Evolutionary conservation across 768 basidiomycete genomes (phyloP).

Genomic region (Mycena pura): DNA sequence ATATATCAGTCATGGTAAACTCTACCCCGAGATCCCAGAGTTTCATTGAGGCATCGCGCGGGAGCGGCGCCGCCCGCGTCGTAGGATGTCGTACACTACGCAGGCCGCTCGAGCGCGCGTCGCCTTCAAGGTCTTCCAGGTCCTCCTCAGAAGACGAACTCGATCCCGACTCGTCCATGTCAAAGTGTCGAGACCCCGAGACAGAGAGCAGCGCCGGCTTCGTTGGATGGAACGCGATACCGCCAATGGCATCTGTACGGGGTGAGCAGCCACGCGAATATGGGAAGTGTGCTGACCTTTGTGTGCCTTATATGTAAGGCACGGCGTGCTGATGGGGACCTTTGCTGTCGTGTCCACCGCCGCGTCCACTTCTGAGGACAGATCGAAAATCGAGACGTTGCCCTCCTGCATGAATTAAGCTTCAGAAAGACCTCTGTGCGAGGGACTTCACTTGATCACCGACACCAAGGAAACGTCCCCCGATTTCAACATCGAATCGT

Average conservation of each 20-base stretch:
- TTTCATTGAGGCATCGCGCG: constrained; percentile 28
- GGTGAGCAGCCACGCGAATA: background rate
- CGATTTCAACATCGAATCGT: constrained; percentile 76
- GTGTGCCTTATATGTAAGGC: constrained; percentile 58
- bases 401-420: constrained; percentile 53
- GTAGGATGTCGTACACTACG: background rate
- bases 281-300: constrained; percentile 48
- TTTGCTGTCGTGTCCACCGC: constrained; percentile 29
- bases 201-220: constrained; percentile 63
- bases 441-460: constrained; percentile 69
- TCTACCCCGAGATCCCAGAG: constrained; percentile 30
- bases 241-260: constrained; percentile 71
- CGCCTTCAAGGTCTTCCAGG: constrained; percentile 25
- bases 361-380: constrained; percentile 31
- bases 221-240: constrained; percentile 75
- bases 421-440: background rate
- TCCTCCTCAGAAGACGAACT: constrained; percentile 36
- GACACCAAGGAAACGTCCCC: constrained; percentile 65
- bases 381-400: constrained; percentile 62
- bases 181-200: constrained; percentile 83
- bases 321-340: constrained; percentile 27
- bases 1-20: too few relatives aligned
- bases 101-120: too few relatives aligned
- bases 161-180: constrained; percentile 31
- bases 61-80: constrained; percentile 11